These are phyloP conservation scores for Solanum dulcamara DNA, from an alignment of 257 asterid species.

Conservation along the genomic window DNA sequence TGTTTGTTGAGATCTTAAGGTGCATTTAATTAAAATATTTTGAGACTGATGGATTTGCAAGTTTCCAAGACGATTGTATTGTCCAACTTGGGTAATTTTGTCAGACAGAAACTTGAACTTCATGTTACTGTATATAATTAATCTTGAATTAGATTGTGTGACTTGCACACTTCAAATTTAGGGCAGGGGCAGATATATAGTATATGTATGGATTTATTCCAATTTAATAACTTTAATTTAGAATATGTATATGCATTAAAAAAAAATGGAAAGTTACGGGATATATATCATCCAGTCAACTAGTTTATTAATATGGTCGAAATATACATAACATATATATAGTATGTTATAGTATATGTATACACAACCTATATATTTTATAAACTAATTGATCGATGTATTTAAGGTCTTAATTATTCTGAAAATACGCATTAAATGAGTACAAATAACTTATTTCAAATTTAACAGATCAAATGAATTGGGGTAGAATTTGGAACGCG, in stretches of 20 bases:
- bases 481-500: background rate
- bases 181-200: background rate
- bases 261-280: no score
- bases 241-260: background rate
- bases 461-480: background rate
- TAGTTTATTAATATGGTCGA: background rate
- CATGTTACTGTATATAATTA: background rate
- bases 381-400: background rate
- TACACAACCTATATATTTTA: no score
- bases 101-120: background rate
- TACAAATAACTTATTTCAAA: background rate
- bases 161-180: background rate
- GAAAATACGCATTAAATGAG: background rate
- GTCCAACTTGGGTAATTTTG: background rate
- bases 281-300: background rate
- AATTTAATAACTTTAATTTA: background rate
- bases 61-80: background rate
- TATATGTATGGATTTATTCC: background rate
- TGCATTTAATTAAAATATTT: background rate
- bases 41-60: background rate
- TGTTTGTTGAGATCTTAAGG: background rate
- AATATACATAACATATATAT: background rate
- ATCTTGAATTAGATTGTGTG: background rate
- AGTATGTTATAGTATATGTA: no score
- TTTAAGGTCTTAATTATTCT: background rate